phyloP scores from a whole-genome alignment of 495 filamentous ascomycete genomes.

The Lasiosphaeria ovina region DNA sequence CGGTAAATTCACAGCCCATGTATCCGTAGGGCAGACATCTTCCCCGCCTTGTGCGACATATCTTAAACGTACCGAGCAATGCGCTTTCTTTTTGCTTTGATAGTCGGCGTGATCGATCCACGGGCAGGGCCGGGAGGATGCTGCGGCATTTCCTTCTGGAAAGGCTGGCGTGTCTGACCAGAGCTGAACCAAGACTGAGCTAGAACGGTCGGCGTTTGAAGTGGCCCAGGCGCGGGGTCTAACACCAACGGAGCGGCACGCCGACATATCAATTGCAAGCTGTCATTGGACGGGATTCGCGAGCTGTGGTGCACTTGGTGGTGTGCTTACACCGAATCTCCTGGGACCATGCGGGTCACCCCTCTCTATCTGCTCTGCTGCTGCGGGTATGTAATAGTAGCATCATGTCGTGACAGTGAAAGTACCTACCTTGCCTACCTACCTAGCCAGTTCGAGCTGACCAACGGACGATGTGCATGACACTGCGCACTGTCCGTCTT shows the following conservation, averaged over 20 bases:
- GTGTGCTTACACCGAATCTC: slow-evolving; percentile 13
- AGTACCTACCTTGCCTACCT: not conserved
- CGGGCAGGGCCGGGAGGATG: not conserved
- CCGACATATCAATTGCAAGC: slow-evolving; percentile 10
- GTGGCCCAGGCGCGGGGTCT: slow-evolving; percentile 16
- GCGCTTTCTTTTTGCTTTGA: not conserved
- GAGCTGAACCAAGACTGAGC: slow-evolving; percentile 23
- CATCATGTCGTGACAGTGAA: not conserved
- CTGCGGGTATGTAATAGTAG: not conserved
- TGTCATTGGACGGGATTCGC: slow-evolving; percentile 23
- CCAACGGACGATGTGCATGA: too few relatives aligned
- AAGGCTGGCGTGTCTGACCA: slow-evolving; percentile 22
- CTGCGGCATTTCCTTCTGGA: not conserved
- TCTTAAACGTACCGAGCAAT: not conserved
- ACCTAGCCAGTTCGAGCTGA: too few relatives aligned
- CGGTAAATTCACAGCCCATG: not conserved
- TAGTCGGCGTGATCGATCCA: too few relatives aligned
- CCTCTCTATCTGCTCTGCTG: not conserved
- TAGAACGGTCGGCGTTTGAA: slow-evolving; percentile 9
- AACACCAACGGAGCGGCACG: slow-evolving; percentile 20
- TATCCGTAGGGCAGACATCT: not conserved
- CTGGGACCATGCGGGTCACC: slow-evolving; percentile 20
- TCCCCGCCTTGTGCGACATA: not conserved
- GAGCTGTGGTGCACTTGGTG: slow-evolving; percentile 11
- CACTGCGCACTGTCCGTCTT: too few relatives aligned